Percentiles rank a stretch among this genome's conserved stretches.
phyloP scores from a whole-genome alignment of 352 stramenopile genomes.

The Aphanomyces invadans region DNA sequence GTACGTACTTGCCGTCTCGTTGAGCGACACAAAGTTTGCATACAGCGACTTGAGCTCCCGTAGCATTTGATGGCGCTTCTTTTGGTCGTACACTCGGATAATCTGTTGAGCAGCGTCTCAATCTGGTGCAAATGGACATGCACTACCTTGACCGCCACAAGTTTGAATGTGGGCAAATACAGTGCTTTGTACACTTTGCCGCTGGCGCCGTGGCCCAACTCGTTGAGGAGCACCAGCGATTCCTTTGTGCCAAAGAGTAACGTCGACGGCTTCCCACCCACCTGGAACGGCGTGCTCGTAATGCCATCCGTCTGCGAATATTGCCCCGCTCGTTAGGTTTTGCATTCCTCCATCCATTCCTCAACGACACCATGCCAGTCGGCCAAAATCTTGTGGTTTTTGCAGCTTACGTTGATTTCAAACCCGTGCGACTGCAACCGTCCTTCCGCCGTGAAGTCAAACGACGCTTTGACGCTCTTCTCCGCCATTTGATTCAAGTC shows the following conservation, averaged over 20 bases:
- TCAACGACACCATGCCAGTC: no score
- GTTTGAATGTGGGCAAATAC: constrained; percentile 80
- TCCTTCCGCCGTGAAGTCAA: constrained; percentile 73
- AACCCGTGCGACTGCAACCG: constrained; percentile 74
- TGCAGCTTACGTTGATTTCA: constrained; percentile 61
- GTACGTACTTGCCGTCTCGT: constrained; percentile 27
- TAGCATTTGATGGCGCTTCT: constrained; percentile 85
- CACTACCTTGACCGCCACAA: constrained; percentile 82
- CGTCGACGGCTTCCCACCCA: not conserved
- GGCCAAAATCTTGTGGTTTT: not conserved
- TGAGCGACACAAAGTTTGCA: constrained; percentile 65
- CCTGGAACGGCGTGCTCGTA: constrained; percentile 51
- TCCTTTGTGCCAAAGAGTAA: constrained; percentile 45
- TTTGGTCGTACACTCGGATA: constrained; percentile 82
- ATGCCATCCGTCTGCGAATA: constrained; percentile 61
- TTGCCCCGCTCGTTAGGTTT: not conserved
- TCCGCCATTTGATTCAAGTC: constrained; percentile 65
- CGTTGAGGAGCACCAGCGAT: constrained; percentile 56
- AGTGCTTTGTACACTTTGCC: constrained; percentile 86
- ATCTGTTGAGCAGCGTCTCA: constrained; percentile 26
- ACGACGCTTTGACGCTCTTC: constrained; percentile 51
- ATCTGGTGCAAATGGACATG: no score
- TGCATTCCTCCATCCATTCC: no score
- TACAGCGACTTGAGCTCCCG: constrained; percentile 81
- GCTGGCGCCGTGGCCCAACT: constrained; percentile 73